Evolutionary conservation across 2,329 filamentous ascomycete species (phyloP).

Genomic region (Fusarium poae): DNA sequence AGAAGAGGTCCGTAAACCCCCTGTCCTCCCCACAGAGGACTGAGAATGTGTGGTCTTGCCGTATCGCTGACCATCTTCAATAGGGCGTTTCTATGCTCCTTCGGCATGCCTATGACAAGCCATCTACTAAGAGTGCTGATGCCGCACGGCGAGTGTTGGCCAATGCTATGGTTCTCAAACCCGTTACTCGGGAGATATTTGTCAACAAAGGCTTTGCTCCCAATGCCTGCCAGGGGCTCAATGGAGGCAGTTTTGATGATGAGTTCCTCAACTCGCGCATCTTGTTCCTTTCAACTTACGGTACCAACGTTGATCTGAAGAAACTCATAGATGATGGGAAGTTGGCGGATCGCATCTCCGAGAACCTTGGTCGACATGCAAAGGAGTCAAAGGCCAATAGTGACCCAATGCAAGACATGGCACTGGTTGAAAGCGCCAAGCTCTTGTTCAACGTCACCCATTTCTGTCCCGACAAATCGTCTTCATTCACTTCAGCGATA

Average conservation of each 20-base stretch:
- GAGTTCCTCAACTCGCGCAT: conserved; percentile 78
- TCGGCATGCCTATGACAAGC: conserved; percentile 78
- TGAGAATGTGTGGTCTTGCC: conserved; percentile 7
- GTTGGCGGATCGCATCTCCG: conserved; percentile 70
- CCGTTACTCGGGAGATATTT: conserved; percentile 59
- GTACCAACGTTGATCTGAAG: conserved; percentile 62
- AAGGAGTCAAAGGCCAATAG: conserved; percentile 55
- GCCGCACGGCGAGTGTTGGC: conserved; percentile 84
- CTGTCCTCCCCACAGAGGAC: not conserved
- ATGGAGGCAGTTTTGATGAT: conserved; percentile 81
- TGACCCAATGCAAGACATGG: conserved; percentile 79
- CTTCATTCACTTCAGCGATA: conserved; percentile 75
- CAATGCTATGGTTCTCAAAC: conserved; percentile 75
- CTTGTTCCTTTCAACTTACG: conserved; percentile 62
- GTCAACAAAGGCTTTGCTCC: conserved; percentile 64
- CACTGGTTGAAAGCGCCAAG: conserved; percentile 86
- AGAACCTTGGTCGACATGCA: conserved; percentile 79
- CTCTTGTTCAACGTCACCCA: conserved; percentile 90
- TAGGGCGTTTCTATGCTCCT: conserved; percentile 82
- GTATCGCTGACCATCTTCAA: conserved; percentile 24
- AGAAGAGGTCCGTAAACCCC: conserved; percentile 68
- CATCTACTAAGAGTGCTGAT: conserved; percentile 72
- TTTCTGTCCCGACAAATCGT: conserved; percentile 72
- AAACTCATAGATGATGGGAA: conserved; percentile 61
- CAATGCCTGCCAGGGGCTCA: conserved; percentile 77